Evolutionary conservation across 208 protist genomes (phyloP).

Genomic region (Acanthamoeba healyi): DNA sequence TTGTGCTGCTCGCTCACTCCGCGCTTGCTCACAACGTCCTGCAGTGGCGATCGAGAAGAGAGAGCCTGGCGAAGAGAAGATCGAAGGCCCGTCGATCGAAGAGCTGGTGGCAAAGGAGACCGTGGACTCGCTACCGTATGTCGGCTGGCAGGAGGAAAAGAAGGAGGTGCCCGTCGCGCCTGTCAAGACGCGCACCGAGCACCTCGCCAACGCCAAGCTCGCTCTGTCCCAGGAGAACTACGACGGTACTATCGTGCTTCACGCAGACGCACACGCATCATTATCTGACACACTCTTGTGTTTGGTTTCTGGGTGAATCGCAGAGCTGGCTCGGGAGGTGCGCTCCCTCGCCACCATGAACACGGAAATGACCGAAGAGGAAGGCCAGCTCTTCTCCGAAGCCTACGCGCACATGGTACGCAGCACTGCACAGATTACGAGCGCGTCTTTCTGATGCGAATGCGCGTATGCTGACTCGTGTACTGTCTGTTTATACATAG

Average conservation of each 20-base stretch:
- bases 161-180: not conserved
- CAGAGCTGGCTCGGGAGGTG: not conserved
- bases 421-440: too few relatives aligned
- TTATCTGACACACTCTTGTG: not conserved
- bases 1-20: not conserved
- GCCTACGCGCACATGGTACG: not conserved
- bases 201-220: not conserved
- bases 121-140: constrained; percentile 31
- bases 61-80: not conserved
- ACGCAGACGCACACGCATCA: not conserved
- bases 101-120: constrained; percentile 37
- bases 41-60: constrained; percentile 63
- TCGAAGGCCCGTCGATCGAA: constrained; percentile 8
- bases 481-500: not conserved
- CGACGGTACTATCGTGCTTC: not conserved
- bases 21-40: not conserved
- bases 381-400: constrained; percentile 1
- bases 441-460: too few relatives aligned
- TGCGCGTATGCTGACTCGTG: not conserved
- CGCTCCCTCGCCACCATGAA: not conserved
- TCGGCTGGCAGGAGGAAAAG: constrained; percentile 63
- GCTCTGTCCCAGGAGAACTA: not conserved
- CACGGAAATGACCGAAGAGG: not conserved
- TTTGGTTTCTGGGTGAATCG: too few relatives aligned
- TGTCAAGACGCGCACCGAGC: not conserved